Conservation (phyloP, 148 eudicot genomes). For the Selenicereus undatus region DNA sequence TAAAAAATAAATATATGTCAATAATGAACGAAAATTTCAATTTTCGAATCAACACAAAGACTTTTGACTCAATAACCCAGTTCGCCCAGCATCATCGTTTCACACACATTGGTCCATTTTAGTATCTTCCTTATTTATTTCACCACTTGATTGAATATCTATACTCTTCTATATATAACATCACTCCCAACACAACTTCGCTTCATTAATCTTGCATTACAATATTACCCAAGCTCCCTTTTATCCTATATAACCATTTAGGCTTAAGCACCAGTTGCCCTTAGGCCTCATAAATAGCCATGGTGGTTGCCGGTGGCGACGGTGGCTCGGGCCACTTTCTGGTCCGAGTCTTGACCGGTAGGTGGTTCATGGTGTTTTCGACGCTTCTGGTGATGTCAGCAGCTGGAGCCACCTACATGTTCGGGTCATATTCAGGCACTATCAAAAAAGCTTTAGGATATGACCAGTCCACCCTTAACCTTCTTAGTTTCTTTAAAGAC, state of each 20-base stretch:
- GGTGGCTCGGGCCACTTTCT: background rate
- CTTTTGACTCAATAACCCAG: background rate
- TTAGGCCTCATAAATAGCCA: background rate
- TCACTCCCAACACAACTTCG: too few relatives aligned
- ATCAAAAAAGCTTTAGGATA: slow-evolving; percentile 31
- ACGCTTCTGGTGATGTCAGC: slow-evolving; percentile 37
- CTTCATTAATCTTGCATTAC: too few relatives aligned
- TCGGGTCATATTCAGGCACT: slow-evolving; percentile 33
- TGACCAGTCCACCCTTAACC: slow-evolving; percentile 42
- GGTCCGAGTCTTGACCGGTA: slow-evolving; percentile 24
- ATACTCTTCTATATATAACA: too few relatives aligned
- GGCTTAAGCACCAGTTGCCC: background rate
- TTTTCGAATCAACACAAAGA: background rate
- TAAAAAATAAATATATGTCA: too few relatives aligned
- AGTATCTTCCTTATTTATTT: background rate
- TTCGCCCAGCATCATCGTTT: background rate
- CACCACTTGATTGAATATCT: background rate
- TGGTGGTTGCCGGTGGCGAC: background rate
- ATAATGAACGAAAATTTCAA: background rate
- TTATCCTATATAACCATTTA: background rate
- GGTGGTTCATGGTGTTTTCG: slow-evolving; percentile 51
- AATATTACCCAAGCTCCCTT: background rate
- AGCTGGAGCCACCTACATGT: slow-evolving; percentile 47
- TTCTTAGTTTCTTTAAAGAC: slow-evolving; percentile 43
- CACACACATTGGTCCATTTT: background rate